These are phyloP conservation scores for Dioscorea dumetorum DNA, from an alignment of 106 monocot genomes.

Conservation along the genomic window DNA sequence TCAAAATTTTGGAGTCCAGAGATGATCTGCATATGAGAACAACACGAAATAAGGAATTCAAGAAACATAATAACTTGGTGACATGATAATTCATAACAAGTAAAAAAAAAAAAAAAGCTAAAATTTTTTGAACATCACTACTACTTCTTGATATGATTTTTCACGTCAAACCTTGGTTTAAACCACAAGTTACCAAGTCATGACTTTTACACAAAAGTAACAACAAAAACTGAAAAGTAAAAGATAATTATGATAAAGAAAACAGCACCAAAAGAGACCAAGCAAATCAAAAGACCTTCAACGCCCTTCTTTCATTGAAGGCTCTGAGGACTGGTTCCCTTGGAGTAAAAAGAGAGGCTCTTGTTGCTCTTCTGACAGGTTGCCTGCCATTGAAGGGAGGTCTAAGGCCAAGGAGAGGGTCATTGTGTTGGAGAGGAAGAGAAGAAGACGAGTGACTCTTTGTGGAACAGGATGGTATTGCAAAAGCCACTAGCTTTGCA, in stretches of 20 bases:
- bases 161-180: background rate
- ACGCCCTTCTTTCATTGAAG: slow-evolving; percentile 33
- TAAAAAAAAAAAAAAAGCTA: background rate
- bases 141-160: background rate
- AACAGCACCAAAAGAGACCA: background rate
- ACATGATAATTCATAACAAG: background rate
- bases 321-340: slow-evolving; percentile 34
- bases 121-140: background rate
- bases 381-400: background rate
- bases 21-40: slow-evolving; percentile 48
- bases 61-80: no score
- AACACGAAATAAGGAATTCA: no score
- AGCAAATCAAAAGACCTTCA: slow-evolving; percentile 27
- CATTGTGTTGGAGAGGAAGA: background rate
- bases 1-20: slow-evolving; percentile 84
- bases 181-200: background rate
- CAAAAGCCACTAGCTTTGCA: slow-evolving; percentile 10
- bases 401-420: background rate
- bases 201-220: background rate
- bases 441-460: background rate
- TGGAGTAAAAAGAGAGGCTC: slow-evolving; percentile 10
- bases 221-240: background rate
- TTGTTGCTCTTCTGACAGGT: background rate
- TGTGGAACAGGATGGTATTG: slow-evolving; percentile 3
- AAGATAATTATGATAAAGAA: background rate